Conservation (phyloP, 345 rosid genomes). For the Bruguiera gymnorhiza region DNA sequence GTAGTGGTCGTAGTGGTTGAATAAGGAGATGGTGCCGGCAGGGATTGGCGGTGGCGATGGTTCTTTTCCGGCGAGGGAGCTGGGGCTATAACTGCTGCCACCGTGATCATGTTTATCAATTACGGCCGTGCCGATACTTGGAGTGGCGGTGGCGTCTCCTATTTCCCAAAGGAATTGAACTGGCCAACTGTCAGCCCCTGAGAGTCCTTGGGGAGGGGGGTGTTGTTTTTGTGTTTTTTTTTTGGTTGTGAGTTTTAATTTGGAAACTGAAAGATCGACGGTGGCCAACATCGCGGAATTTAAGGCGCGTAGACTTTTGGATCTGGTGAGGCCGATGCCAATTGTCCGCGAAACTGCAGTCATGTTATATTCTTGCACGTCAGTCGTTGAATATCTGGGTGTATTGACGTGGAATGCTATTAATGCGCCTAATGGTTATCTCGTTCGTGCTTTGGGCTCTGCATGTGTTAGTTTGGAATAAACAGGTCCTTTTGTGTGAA, state of each 20-base stretch:
- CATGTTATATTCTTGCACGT: constrained; percentile 2
- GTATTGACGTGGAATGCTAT: not conserved
- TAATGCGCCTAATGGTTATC: not conserved
- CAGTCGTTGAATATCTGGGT: too few relatives aligned
- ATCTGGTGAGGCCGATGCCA: constrained; percentile 16
- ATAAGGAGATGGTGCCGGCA: constrained; percentile 14
- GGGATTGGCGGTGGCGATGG: constrained; percentile 13
- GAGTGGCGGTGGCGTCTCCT: constrained; percentile 11
- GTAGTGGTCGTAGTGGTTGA: not conserved
- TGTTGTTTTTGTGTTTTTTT: not conserved
- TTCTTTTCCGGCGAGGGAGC: constrained; percentile 12
- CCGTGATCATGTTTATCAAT: not conserved
- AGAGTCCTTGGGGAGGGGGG: not conserved
- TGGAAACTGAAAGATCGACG: constrained; percentile 30
- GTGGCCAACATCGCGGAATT: constrained; percentile 37
- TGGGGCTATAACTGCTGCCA: not conserved
- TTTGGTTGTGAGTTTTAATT: constrained; percentile 7
- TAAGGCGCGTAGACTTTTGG: constrained; percentile 26
- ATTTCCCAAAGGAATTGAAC: not conserved
- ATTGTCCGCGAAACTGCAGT: not conserved
- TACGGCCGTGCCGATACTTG: not conserved
- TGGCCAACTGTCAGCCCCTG: not conserved
- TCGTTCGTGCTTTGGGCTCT: not conserved
- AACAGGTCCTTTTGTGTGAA: not conserved
- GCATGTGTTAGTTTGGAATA: not conserved